Base-by-base conservation (phyloP, 2,329 filamentous ascomycete species). In the Ophiocordyceps camponoti-leonardi region DNA sequence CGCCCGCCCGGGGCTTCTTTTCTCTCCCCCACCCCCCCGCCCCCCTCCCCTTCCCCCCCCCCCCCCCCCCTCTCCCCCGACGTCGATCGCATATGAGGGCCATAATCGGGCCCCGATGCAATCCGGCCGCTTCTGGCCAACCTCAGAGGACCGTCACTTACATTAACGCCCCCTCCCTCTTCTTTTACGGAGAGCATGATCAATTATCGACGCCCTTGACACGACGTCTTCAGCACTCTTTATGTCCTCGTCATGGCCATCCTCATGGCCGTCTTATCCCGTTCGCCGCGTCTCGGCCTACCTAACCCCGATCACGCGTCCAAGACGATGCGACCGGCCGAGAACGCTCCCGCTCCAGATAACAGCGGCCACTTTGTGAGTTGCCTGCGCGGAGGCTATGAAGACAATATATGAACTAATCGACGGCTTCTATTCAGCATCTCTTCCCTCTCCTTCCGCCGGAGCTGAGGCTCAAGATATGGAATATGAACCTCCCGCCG, bases 401-500 rank as follows among this genome's bases (percentile, higher is more conserved):
- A 2, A 18, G 8, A 19, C 35, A 18, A 16, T 16, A 10, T 10
- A n/a, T n/a, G 18, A 2, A 18, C 35, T 37, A 16, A 37, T 16
- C 23, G 4, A 20, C 19, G 18, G 14, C 13, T 8, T 28, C 41
- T 7, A 19, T 18, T 11, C 49, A 72, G 69, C 61, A 56, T 42
- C 52, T 58, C 43, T 72, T 72, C 49, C 48, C 59, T 18, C 54
- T 53, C 40, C 65, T 72, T 1, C 69, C 69, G 1, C 52, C 61
- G 13, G 69, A 72, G 51, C 56, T 72, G 16, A 66, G 69, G 12
- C 56, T 71, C 22, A 65, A 61, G 46, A 68, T 72, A 43, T 72
- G 69, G 69, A 58, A 58, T 39, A 59, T 65, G 50, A 70, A 62
- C 51, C 55, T 69, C 18, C 65, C 67, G 1, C 52, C 55, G 14